Base-by-base conservation (phyloP, 73 alveolate species). In the Symbiodinium pilosum region DNA sequence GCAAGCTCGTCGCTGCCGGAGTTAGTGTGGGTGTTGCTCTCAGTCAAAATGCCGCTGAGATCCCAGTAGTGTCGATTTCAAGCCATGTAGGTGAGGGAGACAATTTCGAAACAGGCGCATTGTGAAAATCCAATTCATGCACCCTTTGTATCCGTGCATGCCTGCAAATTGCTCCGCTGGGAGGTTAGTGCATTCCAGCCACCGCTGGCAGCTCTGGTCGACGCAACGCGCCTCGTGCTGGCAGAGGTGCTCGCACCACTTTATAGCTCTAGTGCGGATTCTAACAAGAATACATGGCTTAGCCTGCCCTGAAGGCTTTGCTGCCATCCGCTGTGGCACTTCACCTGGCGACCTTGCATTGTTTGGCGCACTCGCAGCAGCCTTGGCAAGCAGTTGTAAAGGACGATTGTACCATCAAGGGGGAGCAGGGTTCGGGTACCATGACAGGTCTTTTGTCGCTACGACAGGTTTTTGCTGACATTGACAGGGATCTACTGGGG, bases 261-360 rank as follows among this genome's bases (percentile, higher is more conserved):
- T 12, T 20, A 20, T 52, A 20, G 20, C 69, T 52, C 69, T 9
- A 52, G 9, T 52, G 9, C 28, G 20, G 69, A 52, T 12, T 9
- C 9, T 12, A 52, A 52, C 9, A 52, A 52, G 20, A 52, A 12
- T n/a, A n/a, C n/a, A n/a, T n/a, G n/a, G n/a, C n/a, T n/a, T n/a
- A n/a, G n/a, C n/a, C n/a, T 26, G 11, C 40, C 81, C 0, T n/a
- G 11, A 40, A 91, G 97, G 97, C 97, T 14, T 34, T 54, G 34
- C 81, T 64, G 40, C 52, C 89, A 28, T 39, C 95, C 9, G 30
- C 7, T 2, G 81, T 71, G 36, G 88, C 89, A 30, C 77, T 91
- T 40, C 89, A 69, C 81, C 54, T 91, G 39, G 97, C 97, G 30
- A 68, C 87, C 88, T 40, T 91, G 40, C 97, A 91, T 77, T 69